Conservation (phyloP, 1,284 basidiomycete species). For the Salmacisia buchloeana region DNA sequence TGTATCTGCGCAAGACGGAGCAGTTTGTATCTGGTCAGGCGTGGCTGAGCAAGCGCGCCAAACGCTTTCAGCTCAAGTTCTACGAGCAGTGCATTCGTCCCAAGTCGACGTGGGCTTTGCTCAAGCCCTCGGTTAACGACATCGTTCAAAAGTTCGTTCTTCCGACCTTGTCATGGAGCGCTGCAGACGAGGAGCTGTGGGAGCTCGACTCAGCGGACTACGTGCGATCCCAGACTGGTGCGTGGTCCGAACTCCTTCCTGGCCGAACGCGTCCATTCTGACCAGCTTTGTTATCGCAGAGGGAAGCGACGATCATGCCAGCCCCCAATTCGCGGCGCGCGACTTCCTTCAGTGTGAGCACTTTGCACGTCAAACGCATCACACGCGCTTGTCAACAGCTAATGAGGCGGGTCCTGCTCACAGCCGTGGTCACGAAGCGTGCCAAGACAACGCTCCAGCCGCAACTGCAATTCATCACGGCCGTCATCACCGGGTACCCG, state of each 20-base stretch:
- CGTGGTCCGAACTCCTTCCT: too few relatives aligned
- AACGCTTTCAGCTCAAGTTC: constrained; percentile 41
- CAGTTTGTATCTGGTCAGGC: constrained; percentile 22
- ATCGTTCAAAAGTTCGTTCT: constrained; percentile 44
- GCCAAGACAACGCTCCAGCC: constrained; percentile 44
- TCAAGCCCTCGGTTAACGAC: constrained; percentile 42
- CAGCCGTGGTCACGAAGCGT: constrained; percentile 34
- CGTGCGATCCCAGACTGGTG: constrained; percentile 28
- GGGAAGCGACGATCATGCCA: constrained; percentile 4
- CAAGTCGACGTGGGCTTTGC: constrained; percentile 44
- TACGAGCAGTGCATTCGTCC: constrained; percentile 36
- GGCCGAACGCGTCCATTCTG: too few relatives aligned
- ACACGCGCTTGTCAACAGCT: not conserved
- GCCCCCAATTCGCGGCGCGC: not conserved
- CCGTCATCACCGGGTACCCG: constrained; percentile 36
- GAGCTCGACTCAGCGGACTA: constrained; percentile 46
- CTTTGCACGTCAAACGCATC: too few relatives aligned
- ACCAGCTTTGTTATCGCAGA: not conserved
- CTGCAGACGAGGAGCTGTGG: constrained; percentile 46
- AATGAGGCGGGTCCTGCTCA: not conserved
- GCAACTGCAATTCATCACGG: constrained; percentile 43
- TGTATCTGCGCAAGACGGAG: constrained; percentile 42
- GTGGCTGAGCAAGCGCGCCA: constrained; percentile 42
- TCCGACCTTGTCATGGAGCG: constrained; percentile 42
- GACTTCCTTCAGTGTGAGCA: not conserved